These are phyloP conservation scores for Diaporthe humulicola DNA, from an alignment of 2,329 filamentous ascomycete species.

Conservation along the genomic window DNA sequence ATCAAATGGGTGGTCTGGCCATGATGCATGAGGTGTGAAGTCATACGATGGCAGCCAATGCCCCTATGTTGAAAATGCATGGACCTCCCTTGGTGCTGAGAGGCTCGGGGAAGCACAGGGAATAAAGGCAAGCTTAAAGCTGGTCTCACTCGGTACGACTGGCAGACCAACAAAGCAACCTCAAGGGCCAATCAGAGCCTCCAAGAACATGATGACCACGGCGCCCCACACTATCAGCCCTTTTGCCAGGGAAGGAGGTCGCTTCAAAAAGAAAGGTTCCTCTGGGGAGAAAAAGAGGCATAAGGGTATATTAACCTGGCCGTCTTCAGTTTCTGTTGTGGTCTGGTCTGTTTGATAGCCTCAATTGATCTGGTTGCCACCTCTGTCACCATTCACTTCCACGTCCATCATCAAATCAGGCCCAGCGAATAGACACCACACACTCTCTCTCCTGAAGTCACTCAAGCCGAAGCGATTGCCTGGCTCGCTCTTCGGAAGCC, in stretches of 20 bases:
- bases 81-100: background rate
- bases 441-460: background rate
- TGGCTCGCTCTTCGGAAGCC: constrained; percentile 12
- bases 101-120: background rate
- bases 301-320: background rate
- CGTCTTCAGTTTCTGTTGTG: background rate
- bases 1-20: background rate
- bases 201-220: constrained; percentile 15
- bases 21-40: background rate
- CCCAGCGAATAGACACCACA: background rate
- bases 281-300: background rate
- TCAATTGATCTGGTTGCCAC: background rate
- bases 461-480: background rate
- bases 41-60: constrained; percentile 2
- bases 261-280: background rate
- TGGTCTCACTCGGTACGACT: background rate
- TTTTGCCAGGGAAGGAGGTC: constrained; percentile 8
- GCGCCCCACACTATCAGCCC: background rate
- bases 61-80: background rate
- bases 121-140: background rate
- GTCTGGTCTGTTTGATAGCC: background rate
- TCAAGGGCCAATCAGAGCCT: constrained; percentile 15
- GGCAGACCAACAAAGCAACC: constrained; percentile 8
- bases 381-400: background rate
- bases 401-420: background rate